Base-by-base conservation (phyloP, 805 yeast genomes). In the Torulaspora microellipsoides region DNA sequence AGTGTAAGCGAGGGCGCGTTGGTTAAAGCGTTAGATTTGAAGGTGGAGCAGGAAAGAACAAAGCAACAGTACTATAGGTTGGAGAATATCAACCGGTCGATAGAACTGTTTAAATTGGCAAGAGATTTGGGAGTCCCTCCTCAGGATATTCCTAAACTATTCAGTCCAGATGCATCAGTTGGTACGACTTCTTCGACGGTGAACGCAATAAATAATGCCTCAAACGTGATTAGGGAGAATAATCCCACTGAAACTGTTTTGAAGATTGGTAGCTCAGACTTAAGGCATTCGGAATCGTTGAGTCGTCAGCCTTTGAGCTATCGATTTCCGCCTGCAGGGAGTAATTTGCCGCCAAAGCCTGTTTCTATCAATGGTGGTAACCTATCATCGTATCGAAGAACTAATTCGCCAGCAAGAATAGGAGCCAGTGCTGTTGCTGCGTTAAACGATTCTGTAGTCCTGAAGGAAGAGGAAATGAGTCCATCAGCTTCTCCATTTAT, bases 41-140 rank as follows among this genome's bases (percentile, higher is more conserved):
- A 80, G 40, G 62, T 78, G 2, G 89, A 87, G 59, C 91, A 84
- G 57, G 96, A 90, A 60, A 72, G 75, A 34, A 83, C 96, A 1
- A 83, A 83, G 51, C 96, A 89, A 60, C 93, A 84, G 52, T 81
- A 71, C 53, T 83, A 84, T 59, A 75, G 73, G 42, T 67, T 82
- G 15, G 95, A 89, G 58, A 66, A 74, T 32, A 70, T 83, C 20
- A 73, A 75, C 33, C 73, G 76, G 43, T 75, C 84, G 15, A 64
- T 83, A 27, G 81, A 82, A 40, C 69, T 89, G 14, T 55, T 90
- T 39, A 77, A 77, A 46, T 66, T 70, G 11, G 90, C 95, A 0
- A 55, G 76, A 4, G 67, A 67, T 17, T 75, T 81, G 11, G 81
- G 81, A 13, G 67, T 89, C 2, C 93, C 95, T 0, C 69, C 80